A percentile compares a stretch with the other conserved stretches of the same genome.
Conservation (phyloP, 139 green algal species). For the Diplosphaera chodatii region DNA sequence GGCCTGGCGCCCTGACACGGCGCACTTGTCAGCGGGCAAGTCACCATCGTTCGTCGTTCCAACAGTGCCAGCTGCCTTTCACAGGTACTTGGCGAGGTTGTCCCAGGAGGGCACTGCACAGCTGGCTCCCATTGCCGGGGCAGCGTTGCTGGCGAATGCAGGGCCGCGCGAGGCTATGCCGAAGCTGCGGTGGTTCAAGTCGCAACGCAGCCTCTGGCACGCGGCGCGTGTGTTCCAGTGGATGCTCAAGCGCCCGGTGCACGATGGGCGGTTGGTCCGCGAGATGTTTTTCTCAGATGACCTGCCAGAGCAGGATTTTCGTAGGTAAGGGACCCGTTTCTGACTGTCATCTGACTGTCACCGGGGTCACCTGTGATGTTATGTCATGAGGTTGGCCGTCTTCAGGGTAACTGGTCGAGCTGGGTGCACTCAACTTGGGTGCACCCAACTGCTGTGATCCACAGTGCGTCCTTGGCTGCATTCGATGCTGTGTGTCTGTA, state of each 20-base stretch:
- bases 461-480: too few relatives aligned
- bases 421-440: too few relatives aligned
- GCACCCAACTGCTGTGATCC: too few relatives aligned
- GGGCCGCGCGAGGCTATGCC: background rate
- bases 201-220: conserved; percentile 11
- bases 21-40: too few relatives aligned
- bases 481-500: too few relatives aligned
- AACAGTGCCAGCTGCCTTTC: background rate
- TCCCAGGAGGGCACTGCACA: background rate
- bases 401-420: too few relatives aligned
- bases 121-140: conserved; percentile 34
- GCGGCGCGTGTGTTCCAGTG: conserved; percentile 8
- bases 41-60: too few relatives aligned
- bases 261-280: background rate
- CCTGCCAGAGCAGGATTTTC: background rate
- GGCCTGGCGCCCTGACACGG: too few relatives aligned
- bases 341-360: too few relatives aligned
- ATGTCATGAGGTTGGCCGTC: too few relatives aligned
- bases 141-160: conserved; percentile 37
- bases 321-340: too few relatives aligned
- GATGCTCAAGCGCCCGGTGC: background rate
- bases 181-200: conserved; percentile 4
- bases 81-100: conserved; percentile 12
- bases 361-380: too few relatives aligned
- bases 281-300: background rate